Evolutionary conservation across 768 basidiomycete species (phyloP).

Genomic region (Lyophyllum shimeji): DNA sequence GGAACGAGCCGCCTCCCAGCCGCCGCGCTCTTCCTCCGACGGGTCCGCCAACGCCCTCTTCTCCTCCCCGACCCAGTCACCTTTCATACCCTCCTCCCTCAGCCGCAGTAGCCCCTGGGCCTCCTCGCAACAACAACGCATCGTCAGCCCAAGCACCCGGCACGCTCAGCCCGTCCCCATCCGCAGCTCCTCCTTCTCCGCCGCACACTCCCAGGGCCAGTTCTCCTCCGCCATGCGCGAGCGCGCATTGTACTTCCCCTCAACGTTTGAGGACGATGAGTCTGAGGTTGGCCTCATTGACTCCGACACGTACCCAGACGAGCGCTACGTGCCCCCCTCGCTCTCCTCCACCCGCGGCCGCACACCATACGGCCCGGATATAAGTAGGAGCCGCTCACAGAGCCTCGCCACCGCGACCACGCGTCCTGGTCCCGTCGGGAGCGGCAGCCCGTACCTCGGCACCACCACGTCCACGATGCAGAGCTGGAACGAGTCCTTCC

Average conservation of each 20-base stretch:
- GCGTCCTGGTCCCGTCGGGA: constrained; percentile 54
- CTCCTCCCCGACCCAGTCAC: constrained; percentile 52
- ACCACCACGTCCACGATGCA: constrained; percentile 47
- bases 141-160: constrained; percentile 42
- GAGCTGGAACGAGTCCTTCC: constrained; percentile 60
- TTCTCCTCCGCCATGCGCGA: constrained; percentile 70
- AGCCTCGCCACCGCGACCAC: constrained; percentile 62
- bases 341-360: constrained; percentile 56
- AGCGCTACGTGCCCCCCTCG: constrained; percentile 47
- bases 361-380: constrained; percentile 59
- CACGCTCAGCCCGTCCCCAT: constrained; percentile 53
- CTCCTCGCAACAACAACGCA: constrained; percentile 33
- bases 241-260: constrained; percentile 55
- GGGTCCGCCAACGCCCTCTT: constrained; percentile 40
- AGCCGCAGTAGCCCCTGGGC: constrained; percentile 44
- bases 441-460: constrained; percentile 46
- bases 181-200: constrained; percentile 68
- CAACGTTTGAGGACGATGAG: constrained; percentile 83
- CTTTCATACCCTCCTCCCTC: constrained; percentile 50
- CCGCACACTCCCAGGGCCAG: constrained; percentile 49
- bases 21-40: constrained; percentile 43
- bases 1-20: constrained; percentile 72
- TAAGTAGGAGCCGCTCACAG: constrained; percentile 74
- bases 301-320: constrained; percentile 65
- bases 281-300: constrained; percentile 59